Base-by-base conservation (phyloP, 371 early-diverging fungal genomes). In the Circinella umbellata region DNA sequence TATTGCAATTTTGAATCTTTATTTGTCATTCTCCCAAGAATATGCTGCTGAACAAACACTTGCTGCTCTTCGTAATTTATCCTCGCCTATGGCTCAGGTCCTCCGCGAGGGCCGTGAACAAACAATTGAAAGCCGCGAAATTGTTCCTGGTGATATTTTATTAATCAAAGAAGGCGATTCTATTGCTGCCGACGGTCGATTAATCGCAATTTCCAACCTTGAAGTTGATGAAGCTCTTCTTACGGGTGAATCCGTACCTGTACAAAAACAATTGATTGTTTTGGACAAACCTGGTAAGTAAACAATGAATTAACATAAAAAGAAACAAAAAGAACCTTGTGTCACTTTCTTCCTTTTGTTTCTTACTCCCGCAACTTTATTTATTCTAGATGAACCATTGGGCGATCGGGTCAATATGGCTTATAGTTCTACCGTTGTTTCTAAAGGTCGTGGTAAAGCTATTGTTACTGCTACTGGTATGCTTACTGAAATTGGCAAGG, bases 91-190 rank as follows among this genome's bases (percentile, higher is more conserved):
- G 65, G 90, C 87, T 36, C 77, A 81, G n/a, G 96, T 95, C 10
- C 74, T 96, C 62, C 93, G 97, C 57, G 92, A 93, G 71, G 94
- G 94, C 10, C 82, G 79, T 37, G 83, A 86, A 67, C 72, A 81
- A 20, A 74, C 80, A 3, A 78, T 95, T 27, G 84, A 90, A 17
- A 89, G 93, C 15, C 71, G 74, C 47, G 90, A 90, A 18, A 76
- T 95, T 15, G 95, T 95, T 1, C 94, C 94, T 9, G 96, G 96
- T n/a, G 98, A 97, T 78, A 69, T 96, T 27, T 79, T 97, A 42
- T 79, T 91, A n/a, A 80, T 96, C 17, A 93, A 95, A 70, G 92
- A 92, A 74, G 95, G 96, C 17, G 96, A 96, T 68, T 91, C 91
- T 4, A 86, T 96, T 47, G 93, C 93, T 9, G 96, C 96, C 15